Evolutionary conservation across 805 yeast genomes (phyloP).

Genomic region (Starmerella vitae): DNA sequence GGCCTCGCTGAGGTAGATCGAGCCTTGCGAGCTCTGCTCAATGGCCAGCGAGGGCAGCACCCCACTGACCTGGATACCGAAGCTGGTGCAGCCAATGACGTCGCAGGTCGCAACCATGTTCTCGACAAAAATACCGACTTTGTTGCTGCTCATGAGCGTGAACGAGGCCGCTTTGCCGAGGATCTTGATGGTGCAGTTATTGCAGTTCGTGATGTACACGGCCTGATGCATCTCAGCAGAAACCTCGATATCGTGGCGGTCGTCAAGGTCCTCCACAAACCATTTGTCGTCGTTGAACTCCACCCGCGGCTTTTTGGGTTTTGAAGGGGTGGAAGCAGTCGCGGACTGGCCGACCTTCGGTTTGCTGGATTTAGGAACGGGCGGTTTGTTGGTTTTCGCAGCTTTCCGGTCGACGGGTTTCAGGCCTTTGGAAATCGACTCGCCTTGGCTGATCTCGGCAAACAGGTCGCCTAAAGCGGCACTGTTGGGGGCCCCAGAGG

Average conservation of each 20-base stretch:
- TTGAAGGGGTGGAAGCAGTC: conserved; percentile 26
- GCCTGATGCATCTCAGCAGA: conserved; percentile 80
- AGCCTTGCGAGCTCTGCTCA: conserved; percentile 82
- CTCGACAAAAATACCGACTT: conserved; percentile 69
- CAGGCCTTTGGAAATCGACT: conserved; percentile 65
- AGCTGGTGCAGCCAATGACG: conserved; percentile 62
- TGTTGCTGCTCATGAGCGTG: conserved; percentile 57
- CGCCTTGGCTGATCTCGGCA: conserved; percentile 80
- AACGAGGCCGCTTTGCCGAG: conserved; percentile 88
- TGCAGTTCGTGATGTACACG: conserved; percentile 74
- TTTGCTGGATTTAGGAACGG: conserved; percentile 42
- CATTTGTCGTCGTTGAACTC: conserved; percentile 81
- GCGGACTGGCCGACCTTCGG: conserved; percentile 29
- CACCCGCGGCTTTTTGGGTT: conserved; percentile 35
- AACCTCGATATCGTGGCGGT: conserved; percentile 48
- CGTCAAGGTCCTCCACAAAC: conserved; percentile 70
- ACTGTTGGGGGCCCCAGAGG: conserved; percentile 9
- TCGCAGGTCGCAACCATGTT: conserved; percentile 79
- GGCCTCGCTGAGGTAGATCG: conserved; percentile 58
- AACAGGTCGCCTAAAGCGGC: conserved; percentile 79
- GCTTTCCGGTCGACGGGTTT: conserved; percentile 93
- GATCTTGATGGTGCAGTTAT: conserved; percentile 58
- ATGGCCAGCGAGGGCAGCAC: conserved; percentile 67
- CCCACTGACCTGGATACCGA: conserved; percentile 79
- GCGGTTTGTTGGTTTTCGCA: conserved; percentile 62